Conservation (phyloP, 2,329 filamentous ascomycete genomes). For the Xylariaceae sp. region DNA sequence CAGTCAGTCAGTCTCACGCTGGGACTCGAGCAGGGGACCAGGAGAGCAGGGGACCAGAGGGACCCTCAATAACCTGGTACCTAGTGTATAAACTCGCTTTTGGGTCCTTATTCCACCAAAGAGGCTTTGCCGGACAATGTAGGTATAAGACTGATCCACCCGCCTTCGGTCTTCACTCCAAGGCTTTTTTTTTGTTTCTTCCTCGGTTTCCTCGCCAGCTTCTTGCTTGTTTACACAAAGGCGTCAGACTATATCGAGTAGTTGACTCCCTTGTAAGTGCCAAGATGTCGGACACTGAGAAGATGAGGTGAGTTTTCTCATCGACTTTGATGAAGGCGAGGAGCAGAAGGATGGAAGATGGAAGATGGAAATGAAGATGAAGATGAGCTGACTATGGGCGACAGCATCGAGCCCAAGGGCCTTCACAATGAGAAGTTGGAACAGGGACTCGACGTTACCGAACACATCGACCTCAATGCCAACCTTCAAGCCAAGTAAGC, state of each 20-base stretch:
- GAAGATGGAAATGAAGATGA: no score
- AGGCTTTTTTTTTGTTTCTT: background rate
- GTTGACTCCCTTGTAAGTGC: constrained; percentile 1
- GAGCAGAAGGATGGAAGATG: background rate
- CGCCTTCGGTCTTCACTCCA: background rate
- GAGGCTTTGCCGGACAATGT: background rate
- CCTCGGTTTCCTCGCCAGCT: background rate
- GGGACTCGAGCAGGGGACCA: no score
- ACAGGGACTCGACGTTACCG: constrained; percentile 23
- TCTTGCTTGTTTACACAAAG: background rate
- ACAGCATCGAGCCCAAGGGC: constrained; percentile 15
- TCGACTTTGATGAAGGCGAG: background rate
- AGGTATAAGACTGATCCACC: constrained; percentile 10
- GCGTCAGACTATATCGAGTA: background rate
- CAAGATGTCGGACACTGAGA: constrained; percentile 17
- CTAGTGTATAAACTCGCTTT: background rate
- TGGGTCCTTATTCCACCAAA: background rate
- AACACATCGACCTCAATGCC: constrained; percentile 34
- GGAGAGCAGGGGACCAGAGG: no score
- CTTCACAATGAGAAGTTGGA: constrained; percentile 25
- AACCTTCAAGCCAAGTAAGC: constrained; percentile 42
- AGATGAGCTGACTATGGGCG: no score
- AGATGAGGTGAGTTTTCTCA: constrained; percentile 8
- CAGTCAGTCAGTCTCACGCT: no score
- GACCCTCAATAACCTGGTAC: no score